Conservation (phyloP, 768 basidiomycete species). For the Psilocybe subaeruginosa region DNA sequence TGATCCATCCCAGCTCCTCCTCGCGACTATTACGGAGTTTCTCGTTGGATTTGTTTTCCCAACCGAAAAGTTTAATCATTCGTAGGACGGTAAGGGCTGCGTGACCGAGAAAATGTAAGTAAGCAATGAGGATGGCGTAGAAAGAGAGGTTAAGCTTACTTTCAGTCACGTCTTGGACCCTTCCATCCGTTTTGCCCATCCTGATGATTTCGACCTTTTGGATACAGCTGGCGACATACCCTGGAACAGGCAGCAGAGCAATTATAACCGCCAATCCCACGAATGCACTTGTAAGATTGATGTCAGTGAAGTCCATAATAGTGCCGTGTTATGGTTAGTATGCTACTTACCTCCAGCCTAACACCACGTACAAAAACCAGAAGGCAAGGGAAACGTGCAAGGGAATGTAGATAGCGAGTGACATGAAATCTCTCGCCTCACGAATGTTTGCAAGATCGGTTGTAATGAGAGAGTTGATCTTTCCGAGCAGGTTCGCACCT, state of each 20-base stretch:
- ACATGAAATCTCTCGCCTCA: conserved; percentile 39
- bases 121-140: neutral
- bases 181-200: conserved; percentile 58
- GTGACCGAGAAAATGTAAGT: conserved; percentile 35
- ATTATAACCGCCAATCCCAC: conserved; percentile 61
- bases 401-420: conserved; percentile 40
- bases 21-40: conserved; percentile 63
- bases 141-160: conserved; percentile 32
- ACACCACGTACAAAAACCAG: conserved; percentile 46
- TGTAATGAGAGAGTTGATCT: conserved; percentile 78
- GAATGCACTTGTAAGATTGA: conserved; percentile 43
- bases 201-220: conserved; percentile 51
- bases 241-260: conserved; percentile 59
- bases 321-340: neutral
- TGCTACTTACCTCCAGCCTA: conserved; percentile 50
- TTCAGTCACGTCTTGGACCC: conserved; percentile 67
- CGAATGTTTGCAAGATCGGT: conserved; percentile 55
- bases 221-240: conserved; percentile 53
- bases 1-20: conserved; percentile 59
- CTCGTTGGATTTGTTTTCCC: conserved; percentile 60
- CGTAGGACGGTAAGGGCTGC: conserved; percentile 58
- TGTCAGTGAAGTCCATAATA: neutral
- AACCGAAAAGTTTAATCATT: conserved; percentile 75
- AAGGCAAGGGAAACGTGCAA: conserved; percentile 43
- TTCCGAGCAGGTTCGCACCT: conserved; percentile 60